Evolutionary conservation across 345 rosid genomes (phyloP).

Genomic region (Pistacia atlantica): DNA sequence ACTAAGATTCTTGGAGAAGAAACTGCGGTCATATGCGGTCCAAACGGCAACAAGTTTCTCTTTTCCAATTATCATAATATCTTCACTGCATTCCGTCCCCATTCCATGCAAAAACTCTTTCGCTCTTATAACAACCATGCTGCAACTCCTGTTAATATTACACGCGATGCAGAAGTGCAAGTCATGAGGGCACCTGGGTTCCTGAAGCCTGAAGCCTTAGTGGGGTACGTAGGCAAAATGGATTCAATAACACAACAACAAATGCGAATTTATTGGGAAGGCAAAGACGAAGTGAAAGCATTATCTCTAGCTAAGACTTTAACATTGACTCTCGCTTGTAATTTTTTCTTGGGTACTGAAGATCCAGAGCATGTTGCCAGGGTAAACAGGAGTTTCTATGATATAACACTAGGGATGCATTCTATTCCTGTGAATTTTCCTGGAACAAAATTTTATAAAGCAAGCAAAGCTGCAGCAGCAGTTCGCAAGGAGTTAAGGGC

Average conservation of each 20-base stretch:
- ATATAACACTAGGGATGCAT: conserved; percentile 47
- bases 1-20: conserved; percentile 56
- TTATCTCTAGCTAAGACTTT: conserved; percentile 42
- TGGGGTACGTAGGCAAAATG: conserved; percentile 48
- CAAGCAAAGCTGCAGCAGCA: conserved; percentile 36
- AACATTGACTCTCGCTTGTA: conserved; percentile 52
- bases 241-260: conserved; percentile 50
- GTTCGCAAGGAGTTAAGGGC: conserved; percentile 35
- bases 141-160: too few relatives aligned
- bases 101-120: conserved; percentile 51
- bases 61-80: conserved; percentile 54
- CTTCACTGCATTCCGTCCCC: conserved; percentile 60
- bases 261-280: conserved; percentile 43
- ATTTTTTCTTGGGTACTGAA: conserved; percentile 43
- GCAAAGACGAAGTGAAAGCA: conserved; percentile 32
- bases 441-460: conserved; percentile 43
- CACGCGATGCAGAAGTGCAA: background rate
- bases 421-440: conserved; percentile 44
- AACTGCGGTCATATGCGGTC: conserved; percentile 58
- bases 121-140: conserved; percentile 24
- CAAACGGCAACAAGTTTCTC: conserved; percentile 55
- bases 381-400: conserved; percentile 44
- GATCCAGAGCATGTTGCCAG: conserved; percentile 44
- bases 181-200: conserved; percentile 40
- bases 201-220: conserved; percentile 57